Base-by-base conservation (phyloP, 176 grass and related monocot genomes). In the Otatea glauca region DNA sequence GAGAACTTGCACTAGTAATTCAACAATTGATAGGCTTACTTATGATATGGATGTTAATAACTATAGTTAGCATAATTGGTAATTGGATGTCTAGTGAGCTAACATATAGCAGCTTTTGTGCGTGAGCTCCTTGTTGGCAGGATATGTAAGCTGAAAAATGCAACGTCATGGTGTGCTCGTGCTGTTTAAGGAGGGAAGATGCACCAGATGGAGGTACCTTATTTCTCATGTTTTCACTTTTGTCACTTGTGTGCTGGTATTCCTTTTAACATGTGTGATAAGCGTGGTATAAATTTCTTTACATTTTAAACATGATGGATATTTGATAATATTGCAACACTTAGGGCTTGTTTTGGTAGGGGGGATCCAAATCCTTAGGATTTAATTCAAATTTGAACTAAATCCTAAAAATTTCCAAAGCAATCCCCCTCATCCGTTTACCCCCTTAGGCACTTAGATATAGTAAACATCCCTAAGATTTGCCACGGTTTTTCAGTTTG, bases 151-250 rank as follows among this genome's bases (percentile, higher is more conserved):
- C 14, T 62, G 20, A 18, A 55, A 55, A 64, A 74, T 54, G 54
- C 53, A 79, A 67, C 49, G 37, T 48, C 51, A 7, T 51, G 64
- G 23, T 64, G 44, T 84, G 35, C 42, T 68, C 39, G 13, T 79
- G 74, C 37, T 5, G 27, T 37, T 84, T 42, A 75, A 56, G 42
- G 2, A 53, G 41, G 13, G 73, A 80, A 38, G 62, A 20, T 87
- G 72, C 53, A 80, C 25, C 51, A 37, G 61, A 80, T 63, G 55
- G 17, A 76, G 62, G 81, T 80, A 90, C 68, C 43, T 77, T 29
- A 43, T 74, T 21, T 51, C 23, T 90, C 49, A 68, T 59, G 37
- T 70, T 68, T 77, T 55, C 83, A 77, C 7, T 69, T 69, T 60
- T 58, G 4, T 60, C 50, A 13, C 39, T 68, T 65, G n/a, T 47